Base-by-base conservation (phyloP, 2,329 filamentous ascomycete genomes). In the Rhexocercosporidium sp. region DNA sequence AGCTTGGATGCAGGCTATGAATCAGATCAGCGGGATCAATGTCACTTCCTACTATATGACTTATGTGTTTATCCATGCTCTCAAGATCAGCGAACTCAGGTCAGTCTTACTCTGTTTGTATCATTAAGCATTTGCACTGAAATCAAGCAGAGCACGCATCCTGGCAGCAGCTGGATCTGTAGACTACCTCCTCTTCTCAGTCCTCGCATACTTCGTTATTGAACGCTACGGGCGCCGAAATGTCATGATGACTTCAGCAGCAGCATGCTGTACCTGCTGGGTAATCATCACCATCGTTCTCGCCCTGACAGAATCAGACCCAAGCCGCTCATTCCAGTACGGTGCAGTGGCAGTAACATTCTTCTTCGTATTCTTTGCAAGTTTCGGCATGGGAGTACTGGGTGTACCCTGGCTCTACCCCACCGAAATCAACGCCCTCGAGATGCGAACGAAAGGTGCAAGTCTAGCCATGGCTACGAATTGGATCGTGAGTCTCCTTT, bases 291-390 rank as follows among this genome's bases (percentile, higher is more conserved):
- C 79, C 0, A 75, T 77, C 0, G 71, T 80, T 0, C 75, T 81
- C 7, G 64, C 18, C 2, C 72, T 62, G 67, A 72, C 69, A 11
- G 66, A 73, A 63, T 54, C 63, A 49, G 49, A 74, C 67, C 44
- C 70, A 68, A 16, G 68, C 68, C 16, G 78, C 54, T 70, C 69
- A 80, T 61, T 78, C 82, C 47, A 81, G 78, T 79, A 81, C 1
- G 88, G 88, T 70, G 79, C 89, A 34, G 82, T 76, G 3, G 73
- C 77, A 9, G 76, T 81, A 0, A 74, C 78, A 0, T 79, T 80
- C 64, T 80, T 81, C 74, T 80, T 81, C 60, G 65, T 86, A 22
- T 89, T 87, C 78, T 87, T 85, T 73, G 85, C 85, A 2, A 86
- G 85, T 78, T 89, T 89, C 73, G 77, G 77, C 0, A 73, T 74